Percentiles rank a stretch among this genome's conserved stretches.
Evolutionary conservation across 139 green algal species (phyloP).

Genomic region (Astrephomene gubernaculifera): DNA sequence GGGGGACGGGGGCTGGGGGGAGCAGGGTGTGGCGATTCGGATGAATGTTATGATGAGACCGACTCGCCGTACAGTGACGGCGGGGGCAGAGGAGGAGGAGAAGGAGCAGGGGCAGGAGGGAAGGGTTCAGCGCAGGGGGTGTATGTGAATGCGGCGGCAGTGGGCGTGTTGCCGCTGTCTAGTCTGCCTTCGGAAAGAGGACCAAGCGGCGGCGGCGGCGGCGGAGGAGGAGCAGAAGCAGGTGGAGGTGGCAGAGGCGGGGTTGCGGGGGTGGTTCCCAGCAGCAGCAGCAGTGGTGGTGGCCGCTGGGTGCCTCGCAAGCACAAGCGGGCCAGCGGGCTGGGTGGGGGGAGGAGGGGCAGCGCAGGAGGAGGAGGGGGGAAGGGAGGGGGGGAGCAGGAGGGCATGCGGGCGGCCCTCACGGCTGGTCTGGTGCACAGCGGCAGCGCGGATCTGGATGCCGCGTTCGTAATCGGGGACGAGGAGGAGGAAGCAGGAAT

Average conservation of each 20-base stretch:
- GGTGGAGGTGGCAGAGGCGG: neutral
- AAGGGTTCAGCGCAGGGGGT: neutral
- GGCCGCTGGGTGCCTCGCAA: too few relatives aligned
- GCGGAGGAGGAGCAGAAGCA: neutral
- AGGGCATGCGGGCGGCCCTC: slow-evolving; percentile 15
- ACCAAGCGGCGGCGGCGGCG: neutral
- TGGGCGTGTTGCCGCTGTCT: neutral
- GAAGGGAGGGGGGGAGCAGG: neutral
- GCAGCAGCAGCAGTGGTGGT: neutral
- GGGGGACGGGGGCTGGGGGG: too few relatives aligned
- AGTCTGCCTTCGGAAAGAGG: too few relatives aligned
- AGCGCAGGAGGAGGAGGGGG: too few relatives aligned
- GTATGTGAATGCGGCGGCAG: neutral
- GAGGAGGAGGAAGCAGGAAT: too few relatives aligned
- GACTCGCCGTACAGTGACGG: too few relatives aligned
- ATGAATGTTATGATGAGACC: too few relatives aligned
- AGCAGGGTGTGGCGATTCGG: too few relatives aligned
- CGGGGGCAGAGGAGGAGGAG: neutral
- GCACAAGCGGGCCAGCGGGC: too few relatives aligned
- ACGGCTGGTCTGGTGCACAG: slow-evolving; percentile 12
- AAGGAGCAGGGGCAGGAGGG: neutral
- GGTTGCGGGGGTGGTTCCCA: too few relatives aligned
- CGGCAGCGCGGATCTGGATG: neutral
- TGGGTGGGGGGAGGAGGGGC: too few relatives aligned
- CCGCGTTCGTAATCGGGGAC: too few relatives aligned